Base-by-base conservation (phyloP, 768 basidiomycete species). In the Russula brevipes region DNA sequence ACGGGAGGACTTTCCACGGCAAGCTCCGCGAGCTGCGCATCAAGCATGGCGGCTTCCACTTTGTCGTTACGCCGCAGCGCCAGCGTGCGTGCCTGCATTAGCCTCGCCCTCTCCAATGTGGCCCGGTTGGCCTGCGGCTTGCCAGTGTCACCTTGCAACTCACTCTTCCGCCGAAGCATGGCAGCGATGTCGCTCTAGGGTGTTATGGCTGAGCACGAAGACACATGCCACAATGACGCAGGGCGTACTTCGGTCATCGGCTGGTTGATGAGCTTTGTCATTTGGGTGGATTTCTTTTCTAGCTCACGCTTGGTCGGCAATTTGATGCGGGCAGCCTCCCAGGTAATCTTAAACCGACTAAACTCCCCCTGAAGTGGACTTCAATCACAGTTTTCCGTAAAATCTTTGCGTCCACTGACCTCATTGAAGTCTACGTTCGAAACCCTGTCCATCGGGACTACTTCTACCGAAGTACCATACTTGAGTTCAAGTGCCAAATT, bases 401-500 rank as follows among this genome's bases (percentile, higher is more conserved):
- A 14, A n/a, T 49, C 10, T 42, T 42, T 14, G 8, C 5, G 11
- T 16, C 42, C 10, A 79, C 85, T 55, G 53, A 94, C 95, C 65
- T 78, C 73, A 11, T 75, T 76, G 61, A 93, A 87, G 3, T 75
- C 60, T 1, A 81, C 75, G 71, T 98, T 96, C 7, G 93, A 96
- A 8, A 96, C 85, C 68, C 87, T 88, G 71, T 94, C 91, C 87
- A 99, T 94, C 4, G 74, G 72, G 69, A 88, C 94, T 0, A 74
- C 63, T 61, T 78, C 80, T 8, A 80, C 70, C 0, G 85, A 82
- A 60, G 82, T 83, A 9, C 92, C 95, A 70, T 94, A 88, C 69
- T 85, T 85, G 52, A 98, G 82, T 64, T 88, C 81, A 14, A 98
- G 78, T 33, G 41, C 56, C 0, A 77, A 76, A 63, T 90, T 81